These are phyloP conservation scores for Fusarium cicatricum DNA, from an alignment of 2,329 filamentous ascomycete species.

Conservation along the genomic window DNA sequence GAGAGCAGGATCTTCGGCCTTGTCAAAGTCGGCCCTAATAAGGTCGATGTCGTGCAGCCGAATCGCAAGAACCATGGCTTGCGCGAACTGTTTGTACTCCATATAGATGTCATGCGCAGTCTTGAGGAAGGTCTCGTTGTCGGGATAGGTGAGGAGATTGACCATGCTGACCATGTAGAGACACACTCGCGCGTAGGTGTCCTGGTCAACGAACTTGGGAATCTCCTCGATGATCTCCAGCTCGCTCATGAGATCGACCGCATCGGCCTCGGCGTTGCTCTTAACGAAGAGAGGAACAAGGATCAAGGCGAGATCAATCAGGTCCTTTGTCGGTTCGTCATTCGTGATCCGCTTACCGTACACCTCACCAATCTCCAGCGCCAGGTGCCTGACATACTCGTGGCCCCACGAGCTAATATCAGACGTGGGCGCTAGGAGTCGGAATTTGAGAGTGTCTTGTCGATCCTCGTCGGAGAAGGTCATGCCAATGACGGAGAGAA, in stretches of 20 bases:
- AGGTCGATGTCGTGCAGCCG: constrained; percentile 86
- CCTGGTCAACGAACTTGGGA: constrained; percentile 86
- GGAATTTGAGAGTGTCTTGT: constrained; percentile 95
- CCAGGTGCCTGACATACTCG: constrained; percentile 95
- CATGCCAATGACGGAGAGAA: constrained; percentile 97
- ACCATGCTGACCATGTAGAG: constrained; percentile 99
- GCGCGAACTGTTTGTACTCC: constrained; percentile 89
- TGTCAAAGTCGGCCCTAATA: constrained; percentile 82
- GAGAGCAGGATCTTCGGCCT: constrained; percentile 80
- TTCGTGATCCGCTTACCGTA: constrained; percentile 87
- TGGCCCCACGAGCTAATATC: constrained; percentile 98
- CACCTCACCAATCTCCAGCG: constrained; percentile 94
- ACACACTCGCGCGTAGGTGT: constrained; percentile 92
- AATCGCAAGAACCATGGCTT: constrained; percentile 94
- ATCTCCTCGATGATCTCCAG: constrained; percentile 96
- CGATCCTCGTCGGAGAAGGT: constrained; percentile 97
- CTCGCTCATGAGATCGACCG: constrained; percentile 96
- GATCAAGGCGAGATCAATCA: constrained; percentile 82
- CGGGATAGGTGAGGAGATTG: constrained; percentile 94
- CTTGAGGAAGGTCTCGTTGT: constrained; percentile 93
- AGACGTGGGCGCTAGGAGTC: constrained; percentile 85
- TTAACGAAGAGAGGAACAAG: constrained; percentile 95
- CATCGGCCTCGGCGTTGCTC: constrained; percentile 97
- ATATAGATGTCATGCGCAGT: constrained; percentile 95
- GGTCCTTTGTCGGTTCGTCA: constrained; percentile 83